A percentile compares a stretch with the other conserved stretches of the same genome.
Evolutionary conservation across 768 basidiomycete genomes (phyloP).

Genomic region (Phaffia australis): DNA sequence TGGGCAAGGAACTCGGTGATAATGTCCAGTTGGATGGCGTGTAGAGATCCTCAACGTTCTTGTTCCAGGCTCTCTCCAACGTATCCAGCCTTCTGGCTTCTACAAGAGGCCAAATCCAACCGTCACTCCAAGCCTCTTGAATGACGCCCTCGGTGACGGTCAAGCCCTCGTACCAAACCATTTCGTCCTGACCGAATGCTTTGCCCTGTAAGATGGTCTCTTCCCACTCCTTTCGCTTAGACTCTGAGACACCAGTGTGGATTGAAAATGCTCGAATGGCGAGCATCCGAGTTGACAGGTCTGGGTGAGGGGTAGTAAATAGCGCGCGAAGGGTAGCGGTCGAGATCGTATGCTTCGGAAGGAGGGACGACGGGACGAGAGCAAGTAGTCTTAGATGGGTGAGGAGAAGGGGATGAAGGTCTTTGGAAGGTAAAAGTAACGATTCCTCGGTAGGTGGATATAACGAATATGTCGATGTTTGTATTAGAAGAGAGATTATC

Average conservation of each 20-base stretch:
- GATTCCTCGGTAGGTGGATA: slow-evolving; percentile 16
- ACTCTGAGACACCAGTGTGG: slow-evolving; percentile 42
- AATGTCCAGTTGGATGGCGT: slow-evolving; percentile 28
- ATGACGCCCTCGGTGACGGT: slow-evolving; percentile 15
- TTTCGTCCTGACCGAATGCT: slow-evolving; percentile 48
- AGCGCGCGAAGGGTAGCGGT: slow-evolving; percentile 26
- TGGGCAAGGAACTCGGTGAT: slow-evolving; percentile 57
- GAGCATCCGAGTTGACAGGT: slow-evolving; percentile 42
- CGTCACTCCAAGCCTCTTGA: slow-evolving; percentile 47
- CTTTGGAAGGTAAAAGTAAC: slow-evolving; percentile 25
- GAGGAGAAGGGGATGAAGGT: slow-evolving; percentile 23
- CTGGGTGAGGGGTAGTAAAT: slow-evolving; percentile 26
- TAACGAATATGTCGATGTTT: slow-evolving; percentile 16
- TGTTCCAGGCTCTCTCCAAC: slow-evolving; percentile 29
- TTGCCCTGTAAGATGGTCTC: slow-evolving; percentile 44
- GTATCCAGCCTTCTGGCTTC: slow-evolving; percentile 55
- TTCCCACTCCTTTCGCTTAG: slow-evolving; percentile 58
- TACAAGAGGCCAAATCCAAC: slow-evolving; percentile 67
- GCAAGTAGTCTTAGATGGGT: slow-evolving; percentile 20
- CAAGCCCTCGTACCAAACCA: slow-evolving; percentile 34
- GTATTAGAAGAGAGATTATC: slow-evolving; percentile 45
- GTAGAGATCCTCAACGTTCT: slow-evolving; percentile 40
- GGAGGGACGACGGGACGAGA: slow-evolving; percentile 12
- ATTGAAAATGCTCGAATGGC: slow-evolving; percentile 64
- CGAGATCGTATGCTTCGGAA: slow-evolving; percentile 23